Conservation (phyloP, 371 early-diverging fungal species). For the Fennellomyces sp. region DNA sequence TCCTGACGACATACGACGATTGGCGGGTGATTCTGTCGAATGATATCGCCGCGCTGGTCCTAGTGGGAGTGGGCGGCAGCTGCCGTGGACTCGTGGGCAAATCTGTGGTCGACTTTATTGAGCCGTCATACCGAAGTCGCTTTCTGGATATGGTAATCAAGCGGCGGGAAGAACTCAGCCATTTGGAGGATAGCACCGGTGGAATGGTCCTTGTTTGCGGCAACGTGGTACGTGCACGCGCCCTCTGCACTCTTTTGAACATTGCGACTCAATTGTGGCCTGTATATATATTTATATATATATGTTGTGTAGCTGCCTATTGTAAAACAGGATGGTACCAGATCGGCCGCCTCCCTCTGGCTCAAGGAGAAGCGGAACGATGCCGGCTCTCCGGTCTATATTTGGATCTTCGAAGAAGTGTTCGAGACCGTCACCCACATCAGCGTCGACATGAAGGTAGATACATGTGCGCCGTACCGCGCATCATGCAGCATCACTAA, state of each 20-base stretch:
- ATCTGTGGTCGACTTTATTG: slow-evolving; percentile 57
- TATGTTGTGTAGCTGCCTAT: slow-evolving; percentile 63
- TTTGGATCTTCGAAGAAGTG: slow-evolving; percentile 77
- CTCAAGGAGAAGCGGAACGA: slow-evolving; percentile 64
- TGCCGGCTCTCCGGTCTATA: slow-evolving; percentile 55
- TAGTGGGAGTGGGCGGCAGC: slow-evolving; percentile 45
- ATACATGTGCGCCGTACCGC: too few relatives aligned
- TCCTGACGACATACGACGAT: slow-evolving; percentile 62
- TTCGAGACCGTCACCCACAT: slow-evolving; percentile 55
- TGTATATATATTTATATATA: background rate
- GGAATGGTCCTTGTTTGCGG: slow-evolving; percentile 64
- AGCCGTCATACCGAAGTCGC: slow-evolving; percentile 58
- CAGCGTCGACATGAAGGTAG: slow-evolving; percentile 32
- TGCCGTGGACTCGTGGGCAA: slow-evolving; percentile 46
- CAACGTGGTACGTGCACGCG: slow-evolving; percentile 58
- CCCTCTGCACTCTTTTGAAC: background rate
- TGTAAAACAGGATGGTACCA: slow-evolving; percentile 59
- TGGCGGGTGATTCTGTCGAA: slow-evolving; percentile 64
- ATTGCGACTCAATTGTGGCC: too few relatives aligned
- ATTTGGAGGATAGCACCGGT: slow-evolving; percentile 28
- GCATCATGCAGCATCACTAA: too few relatives aligned
- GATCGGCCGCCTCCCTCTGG: slow-evolving; percentile 70
- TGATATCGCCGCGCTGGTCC: slow-evolving; percentile 56
- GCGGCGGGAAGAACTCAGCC: slow-evolving; percentile 31
- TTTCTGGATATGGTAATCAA: slow-evolving; percentile 45